Conservation (phyloP, 164 flowering plant species). For the Dillenia turbinata region DNA sequence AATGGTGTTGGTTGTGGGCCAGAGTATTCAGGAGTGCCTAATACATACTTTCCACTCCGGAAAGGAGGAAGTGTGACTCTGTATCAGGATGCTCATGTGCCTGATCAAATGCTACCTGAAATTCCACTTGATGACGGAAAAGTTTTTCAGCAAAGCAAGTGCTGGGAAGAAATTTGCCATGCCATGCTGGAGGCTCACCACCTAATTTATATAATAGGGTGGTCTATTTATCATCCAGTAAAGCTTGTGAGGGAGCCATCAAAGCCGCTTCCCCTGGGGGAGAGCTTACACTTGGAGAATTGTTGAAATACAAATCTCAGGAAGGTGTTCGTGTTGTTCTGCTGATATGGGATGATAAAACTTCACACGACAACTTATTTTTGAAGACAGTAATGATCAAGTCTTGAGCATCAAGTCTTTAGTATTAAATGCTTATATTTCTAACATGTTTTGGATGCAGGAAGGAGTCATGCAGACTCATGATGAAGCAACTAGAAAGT, state of each 20-base stretch:
- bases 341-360: constrained; percentile 74
- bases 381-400: constrained; percentile 45
- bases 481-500: constrained; percentile 66
- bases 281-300: constrained; percentile 54
- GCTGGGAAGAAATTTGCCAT: constrained; percentile 78
- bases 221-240: constrained; percentile 58
- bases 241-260: constrained; percentile 67
- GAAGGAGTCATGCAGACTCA: constrained; percentile 82
- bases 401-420: too few species aligned
- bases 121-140: constrained; percentile 45
- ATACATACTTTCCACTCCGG: constrained; percentile 59
- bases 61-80: constrained; percentile 61
- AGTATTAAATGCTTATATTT: not conserved
- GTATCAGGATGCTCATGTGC: constrained; percentile 78
- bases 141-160: constrained; percentile 39
- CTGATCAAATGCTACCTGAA: constrained; percentile 44
- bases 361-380: constrained; percentile 57
- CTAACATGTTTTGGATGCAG: constrained; percentile 31
- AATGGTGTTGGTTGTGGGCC: constrained; percentile 54
- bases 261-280: constrained; percentile 57
- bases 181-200: constrained; percentile 68
- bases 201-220: constrained; percentile 55
- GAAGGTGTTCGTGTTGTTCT: constrained; percentile 63
- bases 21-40: constrained; percentile 45
- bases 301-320: constrained; percentile 62